These are phyloP conservation scores for Tranzscheliella williamsii DNA, from an alignment of 1,284 basidiomycete species.

Conservation along the genomic window DNA sequence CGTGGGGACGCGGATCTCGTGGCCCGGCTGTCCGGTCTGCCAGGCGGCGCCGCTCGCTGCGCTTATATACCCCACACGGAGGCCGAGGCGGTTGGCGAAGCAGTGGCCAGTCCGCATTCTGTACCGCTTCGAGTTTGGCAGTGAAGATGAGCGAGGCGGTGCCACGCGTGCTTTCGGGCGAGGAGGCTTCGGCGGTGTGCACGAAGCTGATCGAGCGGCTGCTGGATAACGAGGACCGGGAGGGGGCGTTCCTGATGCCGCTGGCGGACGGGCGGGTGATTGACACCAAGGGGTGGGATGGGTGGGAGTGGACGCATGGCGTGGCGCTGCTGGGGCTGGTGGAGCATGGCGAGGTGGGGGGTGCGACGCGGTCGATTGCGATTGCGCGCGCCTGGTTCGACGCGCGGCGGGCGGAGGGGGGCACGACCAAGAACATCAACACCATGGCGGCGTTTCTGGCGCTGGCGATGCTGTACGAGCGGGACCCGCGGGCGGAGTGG, in stretches of 20 bases:
- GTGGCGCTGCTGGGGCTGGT: conserved; percentile 45
- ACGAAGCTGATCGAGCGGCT: conserved; percentile 35
- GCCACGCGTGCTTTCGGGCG: too few relatives aligned
- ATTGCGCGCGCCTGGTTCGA: conserved; percentile 68
- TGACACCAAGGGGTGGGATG: conserved; percentile 71
- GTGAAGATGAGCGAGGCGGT: too few relatives aligned
- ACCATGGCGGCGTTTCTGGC: conserved; percentile 71
- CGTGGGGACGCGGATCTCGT: too few relatives aligned
- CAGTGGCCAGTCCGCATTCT: too few relatives aligned
- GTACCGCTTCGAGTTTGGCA: too few relatives aligned
- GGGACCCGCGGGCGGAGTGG: conserved; percentile 61
- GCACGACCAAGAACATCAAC: conserved; percentile 72
- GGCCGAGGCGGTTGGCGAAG: too few relatives aligned
- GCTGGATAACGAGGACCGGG: conserved; percentile 68
- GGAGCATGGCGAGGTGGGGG: conserved; percentile 65
- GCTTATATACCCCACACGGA: too few relatives aligned
- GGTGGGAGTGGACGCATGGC: conserved; percentile 74
- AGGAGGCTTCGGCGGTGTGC: conserved; percentile 9
- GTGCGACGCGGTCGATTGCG: conserved; percentile 64
- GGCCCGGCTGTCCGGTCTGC: too few relatives aligned
- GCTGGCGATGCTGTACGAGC: conserved; percentile 67
- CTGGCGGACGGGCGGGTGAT: conserved; percentile 69
- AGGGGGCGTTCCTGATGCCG: conserved; percentile 67
- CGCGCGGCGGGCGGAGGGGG: conserved; percentile 65
- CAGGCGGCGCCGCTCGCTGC: too few relatives aligned